Evolutionary conservation across 177 flowering plant species (phyloP), one percentile per base, ranked within the genome.

Genomic region (Vitis hybrid): DNA sequence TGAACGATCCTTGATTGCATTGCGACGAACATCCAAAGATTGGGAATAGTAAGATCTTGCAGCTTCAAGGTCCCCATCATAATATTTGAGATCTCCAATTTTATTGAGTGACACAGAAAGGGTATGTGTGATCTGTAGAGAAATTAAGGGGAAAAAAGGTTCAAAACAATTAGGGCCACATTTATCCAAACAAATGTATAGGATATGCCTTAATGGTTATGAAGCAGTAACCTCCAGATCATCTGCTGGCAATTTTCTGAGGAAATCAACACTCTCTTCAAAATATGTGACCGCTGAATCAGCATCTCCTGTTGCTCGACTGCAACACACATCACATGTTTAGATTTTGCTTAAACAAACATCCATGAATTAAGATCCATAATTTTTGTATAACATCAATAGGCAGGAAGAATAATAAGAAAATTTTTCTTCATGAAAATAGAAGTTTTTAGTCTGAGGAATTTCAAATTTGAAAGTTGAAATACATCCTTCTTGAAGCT

Each of bases 71-170:
- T 96, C 95, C 29, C 88, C 98, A 62, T 80, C 93, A 76, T 93
- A 89, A 68, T 94, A 96, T 76, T 92, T 93, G 15, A 94, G 89
- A 82, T 96, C 99, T 61, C 99, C 99, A 78, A 96, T 86, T 81
- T 96, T 96, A 77, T 96, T 96, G 34, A 94, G 91, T 49, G 99
- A 96, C 55, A 96, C 97, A 75, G 97, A 96, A 49, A 96, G 90
- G 8, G 99, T 92, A 77, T 94, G 99, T 55, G 74, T 81, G 63
- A 96, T 83, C 99, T 96, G 90, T 48, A 74, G 54, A 29, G 22
- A 65, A 39, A 39, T 39, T 7, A 39, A 39, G 8, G 7, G 8
- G 45, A 39, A 39, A 65, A 48, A 22, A 67, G 3, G 13, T 34
- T n/a, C 22, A 65, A 13, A 16, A 63, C 6, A 73, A 39, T 22